These are phyloP conservation scores for Lotmaria passim DNA, from an alignment of 208 protist species.

Conservation along the genomic window DNA sequence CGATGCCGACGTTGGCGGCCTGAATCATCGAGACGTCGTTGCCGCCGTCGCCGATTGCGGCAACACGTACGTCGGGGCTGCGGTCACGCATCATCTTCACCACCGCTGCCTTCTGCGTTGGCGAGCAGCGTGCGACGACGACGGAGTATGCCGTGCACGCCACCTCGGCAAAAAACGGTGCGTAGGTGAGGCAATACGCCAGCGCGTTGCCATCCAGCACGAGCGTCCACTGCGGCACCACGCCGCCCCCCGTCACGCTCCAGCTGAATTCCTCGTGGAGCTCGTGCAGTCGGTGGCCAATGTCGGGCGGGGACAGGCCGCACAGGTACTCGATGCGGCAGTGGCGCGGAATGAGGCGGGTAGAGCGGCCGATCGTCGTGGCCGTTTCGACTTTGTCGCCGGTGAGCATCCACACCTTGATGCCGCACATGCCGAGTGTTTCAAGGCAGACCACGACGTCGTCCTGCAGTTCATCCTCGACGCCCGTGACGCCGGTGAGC, in stretches of 20 bases:
- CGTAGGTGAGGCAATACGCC: slow-evolving; percentile 60
- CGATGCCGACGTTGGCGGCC: slow-evolving; percentile 96
- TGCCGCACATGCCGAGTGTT: slow-evolving; percentile 95
- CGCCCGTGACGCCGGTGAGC: slow-evolving; percentile 95
- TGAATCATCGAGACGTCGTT: slow-evolving; percentile 98
- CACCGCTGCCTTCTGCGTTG: slow-evolving; percentile 98
- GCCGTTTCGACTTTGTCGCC: slow-evolving; percentile 98
- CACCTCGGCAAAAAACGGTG: slow-evolving; percentile 56
- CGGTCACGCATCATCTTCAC: slow-evolving; percentile 86
- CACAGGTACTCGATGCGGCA: slow-evolving; percentile 66
- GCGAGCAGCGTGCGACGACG: slow-evolving; percentile 96
- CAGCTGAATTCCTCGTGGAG: slow-evolving; percentile 43
- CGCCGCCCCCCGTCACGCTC: slow-evolving; percentile 4
- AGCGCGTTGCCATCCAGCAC: slow-evolving; percentile 85
- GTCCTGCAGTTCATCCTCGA: slow-evolving; percentile 99
- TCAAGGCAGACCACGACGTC: slow-evolving; percentile 94
- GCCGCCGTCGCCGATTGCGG: slow-evolving; percentile 98
- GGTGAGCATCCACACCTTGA: slow-evolving; percentile 99
- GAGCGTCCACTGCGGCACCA: slow-evolving; percentile 58
- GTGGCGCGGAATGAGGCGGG: slow-evolving; percentile 86
- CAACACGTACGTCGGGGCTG: slow-evolving; percentile 58
- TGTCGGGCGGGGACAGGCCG: slow-evolving; percentile 43
- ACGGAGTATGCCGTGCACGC: slow-evolving; percentile 86
- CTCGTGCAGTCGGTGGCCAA: slow-evolving; percentile 39
- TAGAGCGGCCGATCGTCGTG: slow-evolving; percentile 94